Evolutionary conservation across 768 basidiomycete species (phyloP).

Genomic region (Cystofilobasidium bisporidii): DNA sequence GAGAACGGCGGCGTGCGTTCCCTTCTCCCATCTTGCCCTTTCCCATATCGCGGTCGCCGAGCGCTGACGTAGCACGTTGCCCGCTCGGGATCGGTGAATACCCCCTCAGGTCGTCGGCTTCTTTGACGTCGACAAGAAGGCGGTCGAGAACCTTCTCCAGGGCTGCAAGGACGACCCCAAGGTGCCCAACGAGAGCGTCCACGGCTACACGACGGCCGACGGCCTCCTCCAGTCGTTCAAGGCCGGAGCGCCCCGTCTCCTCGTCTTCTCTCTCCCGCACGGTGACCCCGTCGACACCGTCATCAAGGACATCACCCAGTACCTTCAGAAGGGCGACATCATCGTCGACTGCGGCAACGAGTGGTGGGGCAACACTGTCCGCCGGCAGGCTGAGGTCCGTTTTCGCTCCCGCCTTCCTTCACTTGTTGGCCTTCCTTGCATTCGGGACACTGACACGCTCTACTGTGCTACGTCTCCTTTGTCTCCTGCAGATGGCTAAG

Average conservation of each 20-base stretch:
- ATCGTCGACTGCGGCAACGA: slow-evolving; percentile 40
- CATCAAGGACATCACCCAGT: slow-evolving; percentile 33
- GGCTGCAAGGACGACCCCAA: slow-evolving; percentile 19
- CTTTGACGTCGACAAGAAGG: slow-evolving; percentile 33
- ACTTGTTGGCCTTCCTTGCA: too few relatives aligned
- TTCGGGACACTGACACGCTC: too few relatives aligned
- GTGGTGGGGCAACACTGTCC: slow-evolving; percentile 37
- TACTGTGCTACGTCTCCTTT: too few relatives aligned
- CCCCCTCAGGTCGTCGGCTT: slow-evolving; percentile 29
- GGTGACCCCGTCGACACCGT: slow-evolving; percentile 37
- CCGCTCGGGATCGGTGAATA: too few relatives aligned
- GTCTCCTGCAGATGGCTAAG: slow-evolving; percentile 22
- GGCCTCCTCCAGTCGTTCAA: slow-evolving; percentile 33
- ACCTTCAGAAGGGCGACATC: slow-evolving; percentile 37
- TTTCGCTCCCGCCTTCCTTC: too few relatives aligned
- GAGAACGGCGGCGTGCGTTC: slow-evolving; percentile 26
- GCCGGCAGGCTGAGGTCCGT: slow-evolving; percentile 33
- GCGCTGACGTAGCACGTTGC: too few relatives aligned
- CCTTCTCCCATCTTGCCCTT: background rate
- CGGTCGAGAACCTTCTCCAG: slow-evolving; percentile 31
- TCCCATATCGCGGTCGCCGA: too few relatives aligned
- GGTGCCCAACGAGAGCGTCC: background rate
- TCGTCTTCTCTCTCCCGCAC: slow-evolving; percentile 39
- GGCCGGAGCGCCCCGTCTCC: slow-evolving; percentile 31
- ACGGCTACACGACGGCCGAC: slow-evolving; percentile 1